These are phyloP conservation scores for Rhodotorula toruloides DNA, from an alignment of 768 basidiomycete genomes.

Conservation along the genomic window DNA sequence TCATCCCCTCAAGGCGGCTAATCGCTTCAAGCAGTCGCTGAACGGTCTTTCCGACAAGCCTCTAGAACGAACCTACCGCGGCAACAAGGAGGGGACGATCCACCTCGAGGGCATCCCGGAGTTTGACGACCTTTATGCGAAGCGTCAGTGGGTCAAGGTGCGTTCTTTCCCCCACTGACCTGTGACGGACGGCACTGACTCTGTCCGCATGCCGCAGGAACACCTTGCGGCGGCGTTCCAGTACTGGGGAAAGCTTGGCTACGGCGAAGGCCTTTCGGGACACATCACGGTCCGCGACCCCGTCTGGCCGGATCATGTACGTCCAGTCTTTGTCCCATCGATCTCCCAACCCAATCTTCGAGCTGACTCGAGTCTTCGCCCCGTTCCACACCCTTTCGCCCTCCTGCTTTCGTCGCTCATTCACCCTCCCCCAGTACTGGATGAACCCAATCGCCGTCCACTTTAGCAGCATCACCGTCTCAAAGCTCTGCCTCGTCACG, in stretches of 20 bases:
- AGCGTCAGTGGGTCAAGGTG: constrained; percentile 39
- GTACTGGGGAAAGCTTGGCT: constrained; percentile 39
- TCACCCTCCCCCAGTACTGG: constrained; percentile 26
- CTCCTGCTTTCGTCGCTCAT: not conserved
- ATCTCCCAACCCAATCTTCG: not conserved
- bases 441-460: constrained; percentile 41
- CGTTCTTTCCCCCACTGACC: not conserved
- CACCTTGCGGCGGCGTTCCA: constrained; percentile 39
- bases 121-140: constrained; percentile 28
- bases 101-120: constrained; percentile 22
- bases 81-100: constrained; percentile 35
- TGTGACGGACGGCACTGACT: too few relatives aligned
- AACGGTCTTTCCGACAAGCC: constrained; percentile 8
- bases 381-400: not conserved
- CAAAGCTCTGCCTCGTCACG: constrained; percentile 37
- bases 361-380: constrained; percentile 5
- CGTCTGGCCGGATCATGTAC: constrained; percentile 19
- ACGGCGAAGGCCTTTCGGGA: constrained; percentile 33
- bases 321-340: constrained; percentile 17
- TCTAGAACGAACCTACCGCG: constrained; percentile 25
- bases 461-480: constrained; percentile 31
- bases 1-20: not conserved
- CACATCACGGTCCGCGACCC: constrained; percentile 33
- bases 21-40: constrained; percentile 5
- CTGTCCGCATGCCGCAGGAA: constrained; percentile 10